Percentiles rank a stretch among this genome's conserved stretches.
Evolutionary conservation across 345 rosid genomes (phyloP).

Genomic region (Schrenkiella parvula): DNA sequence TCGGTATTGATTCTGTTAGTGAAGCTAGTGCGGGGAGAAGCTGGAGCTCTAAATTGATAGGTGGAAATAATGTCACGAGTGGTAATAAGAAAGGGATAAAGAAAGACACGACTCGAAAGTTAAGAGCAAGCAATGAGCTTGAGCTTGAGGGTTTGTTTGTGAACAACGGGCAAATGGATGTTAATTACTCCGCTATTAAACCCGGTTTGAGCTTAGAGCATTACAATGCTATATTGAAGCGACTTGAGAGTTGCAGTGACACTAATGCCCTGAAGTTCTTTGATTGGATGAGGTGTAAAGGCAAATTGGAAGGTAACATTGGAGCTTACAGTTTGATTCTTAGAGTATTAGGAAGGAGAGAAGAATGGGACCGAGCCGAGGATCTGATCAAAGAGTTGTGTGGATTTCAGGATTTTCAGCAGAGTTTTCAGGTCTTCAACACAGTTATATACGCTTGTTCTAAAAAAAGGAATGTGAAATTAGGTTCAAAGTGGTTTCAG

Average conservation of each 20-base stretch:
- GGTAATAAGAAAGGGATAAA: constrained; percentile 30
- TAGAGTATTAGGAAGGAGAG: constrained; percentile 62
- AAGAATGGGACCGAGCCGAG: constrained; percentile 78
- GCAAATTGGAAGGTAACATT: constrained; percentile 56
- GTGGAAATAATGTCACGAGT: constrained; percentile 12
- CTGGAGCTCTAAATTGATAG: constrained; percentile 15
- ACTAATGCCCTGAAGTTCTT: constrained; percentile 54
- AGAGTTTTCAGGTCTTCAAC: constrained; percentile 64
- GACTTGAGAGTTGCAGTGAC: constrained; percentile 63
- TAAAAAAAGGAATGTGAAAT: constrained; percentile 50
- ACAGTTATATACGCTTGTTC: constrained; percentile 59
- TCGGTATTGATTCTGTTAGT: constrained; percentile 11
- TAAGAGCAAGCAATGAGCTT: constrained; percentile 30
- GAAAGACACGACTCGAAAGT: constrained; percentile 36
- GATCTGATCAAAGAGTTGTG: constrained; percentile 43
- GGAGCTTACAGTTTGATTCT: constrained; percentile 66
- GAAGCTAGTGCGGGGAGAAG: constrained; percentile 26
- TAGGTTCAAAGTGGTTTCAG: constrained; percentile 63
- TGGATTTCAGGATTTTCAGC: constrained; percentile 31
- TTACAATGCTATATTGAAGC: constrained; percentile 59
- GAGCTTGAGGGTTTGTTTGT: constrained; percentile 38
- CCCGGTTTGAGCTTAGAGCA: constrained; percentile 47
- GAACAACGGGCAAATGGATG: constrained; percentile 47
- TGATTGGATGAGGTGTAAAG: constrained; percentile 74
- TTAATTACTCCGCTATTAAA: constrained; percentile 42